Evolutionary conservation across 108 stramenopile species (phyloP), one percentile per base, ranked within the genome.

Genomic region (Fistulifera pelliculosa): DNA sequence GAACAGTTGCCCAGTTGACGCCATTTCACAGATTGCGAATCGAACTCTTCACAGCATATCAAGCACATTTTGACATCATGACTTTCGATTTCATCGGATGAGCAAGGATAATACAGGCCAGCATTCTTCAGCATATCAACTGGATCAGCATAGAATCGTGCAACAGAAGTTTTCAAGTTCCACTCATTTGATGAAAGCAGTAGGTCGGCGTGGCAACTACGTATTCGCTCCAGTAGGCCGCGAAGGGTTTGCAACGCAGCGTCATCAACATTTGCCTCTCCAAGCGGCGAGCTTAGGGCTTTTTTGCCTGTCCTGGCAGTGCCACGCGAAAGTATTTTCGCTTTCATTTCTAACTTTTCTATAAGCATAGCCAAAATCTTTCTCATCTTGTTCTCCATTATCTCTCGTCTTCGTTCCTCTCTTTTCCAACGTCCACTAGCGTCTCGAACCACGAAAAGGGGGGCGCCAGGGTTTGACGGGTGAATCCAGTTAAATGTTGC

Each of bases 371-470:
- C 5, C 38, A 55, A 10, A 38, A 55, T 55, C 38, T 17, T n/a
- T 41, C 6, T 38, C n/a, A 27, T n/a, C 14, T n/a, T 22, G 5
- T 41, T 39, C 35, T 38, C 54, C 54, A 38, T 17, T 35, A 56
- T 45, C 5, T 23, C 8, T 8, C 31, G 31, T 35, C 18, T 23
- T 25, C 60, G 60, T 44, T 67, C 67, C 31, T 27, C n/a, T 56
- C 26, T 3, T 74, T 44, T 19, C 64, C 45, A 12, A 54, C 31
- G 69, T 48, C 58, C 6, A 28, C 19, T n/a, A 58, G 27, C 14
- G 73, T 74, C 31, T 49, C 45, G 44, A 60, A 77, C 76, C 71
- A 73, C 19, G 41, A 40, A 47, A 67, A 77, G 0, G 76, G 76
- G 11, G 71, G 54, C 2, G 56, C 74, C 16, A 75, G 42, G 38